Percentiles rank a stretch among this genome's conserved stretches.
Conservation (phyloP, 192 early-diverging fungal genomes). For the Allomyces javanicus region DNA sequence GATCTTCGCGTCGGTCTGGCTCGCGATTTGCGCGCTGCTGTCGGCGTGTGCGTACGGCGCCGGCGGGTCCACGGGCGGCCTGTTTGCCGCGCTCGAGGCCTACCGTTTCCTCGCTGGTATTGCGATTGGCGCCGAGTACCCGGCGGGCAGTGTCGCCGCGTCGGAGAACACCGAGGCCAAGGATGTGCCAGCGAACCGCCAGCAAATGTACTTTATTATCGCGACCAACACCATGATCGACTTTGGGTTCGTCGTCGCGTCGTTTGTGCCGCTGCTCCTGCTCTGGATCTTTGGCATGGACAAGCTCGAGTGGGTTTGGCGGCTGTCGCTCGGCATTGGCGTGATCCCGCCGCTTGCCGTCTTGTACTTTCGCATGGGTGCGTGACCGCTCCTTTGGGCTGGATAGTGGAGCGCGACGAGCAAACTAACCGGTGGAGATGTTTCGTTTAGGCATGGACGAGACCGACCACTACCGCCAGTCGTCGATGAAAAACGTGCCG, state of each 20-base stretch:
- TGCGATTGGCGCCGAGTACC: conserved; percentile 7
- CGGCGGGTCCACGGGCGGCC: conserved; percentile 1
- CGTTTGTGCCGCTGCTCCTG: conserved; percentile 2
- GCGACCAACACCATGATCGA: conserved; percentile 1
- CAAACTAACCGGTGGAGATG: not conserved
- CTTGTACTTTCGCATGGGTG: no score
- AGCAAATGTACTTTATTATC: conserved; percentile 3
- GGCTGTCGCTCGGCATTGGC: not conserved
- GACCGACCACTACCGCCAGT: not conserved
- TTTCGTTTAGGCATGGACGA: conserved; percentile 1
- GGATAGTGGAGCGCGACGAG: no score
- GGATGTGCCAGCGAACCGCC: not conserved
- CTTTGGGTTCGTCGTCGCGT: conserved; percentile 4
- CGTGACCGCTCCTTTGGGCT: no score
- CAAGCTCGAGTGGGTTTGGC: not conserved
- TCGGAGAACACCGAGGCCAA: conserved; percentile 1
- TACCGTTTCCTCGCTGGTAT: conserved; percentile 3
- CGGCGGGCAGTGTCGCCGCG: conserved; percentile 4
- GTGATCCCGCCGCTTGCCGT: no score
- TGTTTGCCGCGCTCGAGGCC: conserved; percentile 4
- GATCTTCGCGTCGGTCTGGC: conserved; percentile 3
- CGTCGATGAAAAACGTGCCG: not conserved
- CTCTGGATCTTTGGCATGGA: not conserved
- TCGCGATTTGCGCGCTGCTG: conserved; percentile 3
- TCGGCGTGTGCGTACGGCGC: conserved; percentile 1